Evolutionary conservation across 225 moss, liverwort and hornwort genomes (phyloP).

Genomic region (Polytrichum commune): DNA sequence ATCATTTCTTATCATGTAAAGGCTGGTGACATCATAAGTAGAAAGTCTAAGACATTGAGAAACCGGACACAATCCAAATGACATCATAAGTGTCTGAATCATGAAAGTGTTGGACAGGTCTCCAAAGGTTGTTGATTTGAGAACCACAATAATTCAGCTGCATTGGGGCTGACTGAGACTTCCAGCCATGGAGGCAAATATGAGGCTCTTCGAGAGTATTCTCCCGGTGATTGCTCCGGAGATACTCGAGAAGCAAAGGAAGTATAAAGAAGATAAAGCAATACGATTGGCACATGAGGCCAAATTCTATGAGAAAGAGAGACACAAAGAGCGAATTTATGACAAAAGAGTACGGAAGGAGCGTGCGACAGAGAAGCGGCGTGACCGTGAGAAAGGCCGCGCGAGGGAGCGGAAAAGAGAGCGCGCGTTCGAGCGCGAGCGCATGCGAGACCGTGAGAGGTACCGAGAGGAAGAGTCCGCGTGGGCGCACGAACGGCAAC

Average conservation of each 20-base stretch:
- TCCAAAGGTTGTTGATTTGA: too few species aligned
- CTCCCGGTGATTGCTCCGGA: conserved; percentile 4
- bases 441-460: conserved; percentile 28
- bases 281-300: conserved; percentile 10
- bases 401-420: conserved; percentile 34
- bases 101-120: too few species aligned
- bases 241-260: conserved; percentile 22
- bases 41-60: too few species aligned
- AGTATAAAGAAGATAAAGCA: conserved; percentile 16
- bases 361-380: conserved; percentile 10
- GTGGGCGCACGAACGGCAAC: conserved; percentile 28
- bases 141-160: too few species aligned
- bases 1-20: too few species aligned
- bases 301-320: conserved; percentile 42
- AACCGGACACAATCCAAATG: too few species aligned
- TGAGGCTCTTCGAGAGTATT: conserved; percentile 35
- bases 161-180: too few species aligned
- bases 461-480: conserved; percentile 29
- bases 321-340: conserved; percentile 28
- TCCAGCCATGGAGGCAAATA: conserved; percentile 19
- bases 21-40: too few species aligned
- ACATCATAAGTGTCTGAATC: too few species aligned
- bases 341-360: conserved; percentile 22
- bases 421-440: conserved; percentile 23
- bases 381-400: conserved; percentile 26